Conservation (phyloP, 176 grass and related monocot genomes). For the Oropetium thomaeum region DNA sequence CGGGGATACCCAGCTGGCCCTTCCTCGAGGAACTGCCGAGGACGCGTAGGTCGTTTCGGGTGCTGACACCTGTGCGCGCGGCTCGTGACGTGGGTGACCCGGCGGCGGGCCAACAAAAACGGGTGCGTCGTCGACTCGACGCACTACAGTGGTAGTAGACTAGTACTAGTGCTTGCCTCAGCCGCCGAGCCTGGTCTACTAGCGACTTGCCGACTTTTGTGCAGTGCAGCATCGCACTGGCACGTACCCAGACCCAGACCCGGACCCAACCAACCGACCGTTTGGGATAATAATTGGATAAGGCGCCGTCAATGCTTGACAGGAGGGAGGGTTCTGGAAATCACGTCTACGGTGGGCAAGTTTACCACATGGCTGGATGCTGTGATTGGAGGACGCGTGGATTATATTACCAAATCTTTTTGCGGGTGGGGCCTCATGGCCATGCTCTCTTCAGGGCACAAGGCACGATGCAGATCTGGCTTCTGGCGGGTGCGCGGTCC, state of each 20-base stretch:
- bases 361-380: background rate
- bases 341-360: background rate
- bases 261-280: no score
- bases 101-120: background rate
- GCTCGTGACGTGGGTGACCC: slow-evolving; percentile 11
- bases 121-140: background rate
- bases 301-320: no score
- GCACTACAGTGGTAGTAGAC: no score
- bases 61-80: background rate
- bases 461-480: slow-evolving; percentile 6
- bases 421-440: no score
- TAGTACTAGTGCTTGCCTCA: no score
- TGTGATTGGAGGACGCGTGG: background rate
- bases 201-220: no score
- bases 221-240: no score
- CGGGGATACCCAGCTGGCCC: slow-evolving; percentile 49
- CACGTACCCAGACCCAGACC: no score
- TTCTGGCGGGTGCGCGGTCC: background rate
- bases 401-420: background rate
- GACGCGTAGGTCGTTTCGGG: slow-evolving; percentile 10
- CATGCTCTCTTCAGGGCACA: background rate
- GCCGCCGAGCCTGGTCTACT: no score
- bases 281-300: no score
- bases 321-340: background rate
- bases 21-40: slow-evolving; percentile 23